Evolutionary conservation across 2,329 filamentous ascomycete genomes (phyloP), one percentile per base, ranked within the genome.

Genomic region (Sporothrix schenckii): DNA sequence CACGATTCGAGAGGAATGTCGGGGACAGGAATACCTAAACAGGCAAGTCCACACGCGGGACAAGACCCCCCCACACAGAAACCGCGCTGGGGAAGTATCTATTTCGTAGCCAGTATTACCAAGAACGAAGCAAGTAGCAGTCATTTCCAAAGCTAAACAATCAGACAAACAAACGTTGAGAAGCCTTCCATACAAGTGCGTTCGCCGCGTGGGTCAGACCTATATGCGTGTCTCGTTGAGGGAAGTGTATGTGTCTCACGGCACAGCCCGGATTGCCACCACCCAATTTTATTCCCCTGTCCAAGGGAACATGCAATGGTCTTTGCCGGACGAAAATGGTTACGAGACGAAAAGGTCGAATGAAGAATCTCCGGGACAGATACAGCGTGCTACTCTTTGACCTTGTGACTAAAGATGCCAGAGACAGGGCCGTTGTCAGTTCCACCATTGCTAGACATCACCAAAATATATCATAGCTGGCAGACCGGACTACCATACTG

Each of bases 41-140:
- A 9, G 67, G 70, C 58, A 71, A 71, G 70, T 71, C 70, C 60
- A 71, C 66, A 69, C 70, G 67, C 49, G 68, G 56, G 66, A 44
- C 39, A 24, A 44, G 21, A 53, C 65, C 69, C 69, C 69, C 69
- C 65, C 56, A 30, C 53, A 50, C 30, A 19, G 27, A 52, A 66
- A 52, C 19, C 41, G 39, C 7, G n/a, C 52, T 16, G 52, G 30
- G 24, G 66, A 47, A n/a, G 41, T 52, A 47, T 11, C 41, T 24
- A 30, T 30, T 19, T 13, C 41, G 14, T 44, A 44, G 41, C 41
- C 41, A 30, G 41, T 6, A 56, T 44, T 44, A 44, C 41, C 11
- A 5, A 44, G 11, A 16, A 4, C 14, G 41, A 44, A 14, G 41
- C 11, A 16, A 13, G 14, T 44, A 13, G 2, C 41, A 11, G 6